These are phyloP conservation scores for Ophiostoma ulmi DNA, from an alignment of 2,329 filamentous ascomycete genomes.

Conservation along the genomic window DNA sequence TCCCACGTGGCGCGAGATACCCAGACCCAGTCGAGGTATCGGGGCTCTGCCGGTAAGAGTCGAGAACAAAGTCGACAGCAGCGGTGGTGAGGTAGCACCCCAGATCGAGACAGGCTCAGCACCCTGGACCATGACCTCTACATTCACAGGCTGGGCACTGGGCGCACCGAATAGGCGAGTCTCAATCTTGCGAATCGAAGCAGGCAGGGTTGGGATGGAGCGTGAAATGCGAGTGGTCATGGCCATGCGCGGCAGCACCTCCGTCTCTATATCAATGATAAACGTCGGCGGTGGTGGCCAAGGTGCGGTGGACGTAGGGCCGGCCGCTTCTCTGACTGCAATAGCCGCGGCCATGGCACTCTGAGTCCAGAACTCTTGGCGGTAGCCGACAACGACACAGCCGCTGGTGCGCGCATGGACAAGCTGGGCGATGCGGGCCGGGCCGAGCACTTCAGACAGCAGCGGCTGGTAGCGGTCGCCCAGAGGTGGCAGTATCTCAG, in stretches of 20 bases:
- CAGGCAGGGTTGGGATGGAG: slow-evolving; percentile 14
- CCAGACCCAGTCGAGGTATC: slow-evolving; percentile 29
- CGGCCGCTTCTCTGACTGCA: slow-evolving; percentile 13
- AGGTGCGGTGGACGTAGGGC: neutral
- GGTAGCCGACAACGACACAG: slow-evolving; percentile 36
- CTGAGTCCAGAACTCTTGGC: slow-evolving; percentile 37
- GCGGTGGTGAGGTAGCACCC: slow-evolving; percentile 32
- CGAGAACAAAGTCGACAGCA: slow-evolving; percentile 24
- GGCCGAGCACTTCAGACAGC: slow-evolving; percentile 36
- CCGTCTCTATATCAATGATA: slow-evolving; percentile 37
- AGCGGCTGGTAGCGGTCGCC: slow-evolving; percentile 40
- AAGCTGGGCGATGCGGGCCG: slow-evolving; percentile 37
- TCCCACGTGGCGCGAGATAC: slow-evolving; percentile 24
- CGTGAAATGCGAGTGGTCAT: slow-evolving; percentile 36
- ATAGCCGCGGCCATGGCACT: neutral
- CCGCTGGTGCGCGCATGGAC: slow-evolving; percentile 39
- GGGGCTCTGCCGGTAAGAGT: neutral
- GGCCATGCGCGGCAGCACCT: slow-evolving; percentile 38
- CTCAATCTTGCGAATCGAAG: slow-evolving; percentile 16
- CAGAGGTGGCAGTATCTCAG: slow-evolving; percentile 30
- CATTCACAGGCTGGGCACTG: slow-evolving; percentile 32
- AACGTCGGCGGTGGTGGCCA: slow-evolving; percentile 28
- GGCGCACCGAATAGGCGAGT: slow-evolving; percentile 16
- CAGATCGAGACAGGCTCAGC: slow-evolving; percentile 13
- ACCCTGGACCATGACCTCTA: slow-evolving; percentile 35